phyloP scores from a whole-genome alignment of 2,329 filamentous ascomycete genomes.

The Rachicladosporium sp. region DNA sequence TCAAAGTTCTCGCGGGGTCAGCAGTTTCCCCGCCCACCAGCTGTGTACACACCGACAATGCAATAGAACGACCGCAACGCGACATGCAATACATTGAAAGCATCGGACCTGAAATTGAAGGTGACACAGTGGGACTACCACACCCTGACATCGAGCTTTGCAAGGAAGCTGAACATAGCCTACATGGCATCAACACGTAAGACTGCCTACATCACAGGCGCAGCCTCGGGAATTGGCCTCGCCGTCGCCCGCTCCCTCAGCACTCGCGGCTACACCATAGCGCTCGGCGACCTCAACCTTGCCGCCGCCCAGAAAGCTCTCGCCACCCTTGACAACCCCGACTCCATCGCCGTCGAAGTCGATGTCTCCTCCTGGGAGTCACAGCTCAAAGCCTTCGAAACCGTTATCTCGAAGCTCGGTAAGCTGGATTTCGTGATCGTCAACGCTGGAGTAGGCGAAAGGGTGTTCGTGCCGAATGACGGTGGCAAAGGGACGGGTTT shows the following conservation, averaged over 20 bases:
- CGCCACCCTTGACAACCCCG: constrained; percentile 9
- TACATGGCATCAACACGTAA: not conserved
- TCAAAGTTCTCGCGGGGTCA: no score
- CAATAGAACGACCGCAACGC: no score
- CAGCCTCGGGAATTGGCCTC: constrained; percentile 23
- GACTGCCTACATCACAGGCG: constrained; percentile 15
- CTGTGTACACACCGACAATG: no score
- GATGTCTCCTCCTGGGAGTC: constrained; percentile 27
- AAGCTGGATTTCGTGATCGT: constrained; percentile 28
- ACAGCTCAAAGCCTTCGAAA: constrained; percentile 26
- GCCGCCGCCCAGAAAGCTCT: constrained; percentile 16
- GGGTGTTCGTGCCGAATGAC: constrained; percentile 23
- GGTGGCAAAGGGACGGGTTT: constrained; percentile 16
- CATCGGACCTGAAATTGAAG: no score
- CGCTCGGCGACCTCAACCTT: constrained; percentile 32
- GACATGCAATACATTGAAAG: no score
- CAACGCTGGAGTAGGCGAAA: constrained; percentile 30
- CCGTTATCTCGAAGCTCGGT: constrained; percentile 21
- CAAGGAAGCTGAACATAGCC: constrained; percentile 12
- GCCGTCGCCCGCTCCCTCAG: constrained; percentile 14
- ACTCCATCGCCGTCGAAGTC: constrained; percentile 16
- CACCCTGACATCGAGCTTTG: no score
- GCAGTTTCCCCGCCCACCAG: no score
- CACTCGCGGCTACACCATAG: constrained; percentile 34
- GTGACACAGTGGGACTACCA: no score